Conservation (phyloP, 331 rosid genomes). For the Malus hybrid region DNA sequence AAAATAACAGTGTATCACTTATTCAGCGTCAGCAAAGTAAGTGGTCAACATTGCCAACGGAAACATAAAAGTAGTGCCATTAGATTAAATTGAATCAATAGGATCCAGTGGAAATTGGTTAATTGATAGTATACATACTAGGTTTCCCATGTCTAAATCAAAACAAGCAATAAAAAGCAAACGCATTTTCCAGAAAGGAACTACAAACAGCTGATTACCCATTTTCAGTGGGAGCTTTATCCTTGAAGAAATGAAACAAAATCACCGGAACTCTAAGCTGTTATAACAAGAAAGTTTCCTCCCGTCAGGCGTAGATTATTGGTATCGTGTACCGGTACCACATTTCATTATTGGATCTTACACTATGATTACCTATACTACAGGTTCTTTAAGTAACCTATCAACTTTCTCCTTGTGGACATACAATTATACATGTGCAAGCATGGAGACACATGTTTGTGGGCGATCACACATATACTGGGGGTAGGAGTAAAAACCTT, state of each 20-base stretch:
- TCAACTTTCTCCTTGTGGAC: neutral
- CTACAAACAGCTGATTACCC: neutral
- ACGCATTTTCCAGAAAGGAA: neutral
- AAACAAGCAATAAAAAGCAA: neutral
- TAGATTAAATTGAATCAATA: neutral
- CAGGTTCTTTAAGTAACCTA: neutral
- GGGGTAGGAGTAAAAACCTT: conserved; percentile 45
- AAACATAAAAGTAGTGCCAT: neutral
- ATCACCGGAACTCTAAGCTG: neutral
- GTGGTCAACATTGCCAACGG: no score
- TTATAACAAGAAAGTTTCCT: neutral
- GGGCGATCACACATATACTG: neutral
- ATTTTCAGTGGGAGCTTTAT: neutral
- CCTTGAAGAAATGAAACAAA: neutral
- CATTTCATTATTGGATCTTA: neutral
- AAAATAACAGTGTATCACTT: conserved; percentile 3
- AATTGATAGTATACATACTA: neutral
- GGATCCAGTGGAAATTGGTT: neutral
- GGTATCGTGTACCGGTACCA: neutral
- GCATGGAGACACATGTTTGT: neutral
- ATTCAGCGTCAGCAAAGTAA: neutral
- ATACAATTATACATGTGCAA: neutral
- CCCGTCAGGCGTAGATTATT: neutral
- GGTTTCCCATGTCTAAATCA: neutral
- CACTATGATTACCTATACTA: neutral